A percentile compares a stretch with the other conserved stretches of the same genome.
Evolutionary conservation across 331 rosid species (phyloP).

Genomic region (Rosa hybrid): DNA sequence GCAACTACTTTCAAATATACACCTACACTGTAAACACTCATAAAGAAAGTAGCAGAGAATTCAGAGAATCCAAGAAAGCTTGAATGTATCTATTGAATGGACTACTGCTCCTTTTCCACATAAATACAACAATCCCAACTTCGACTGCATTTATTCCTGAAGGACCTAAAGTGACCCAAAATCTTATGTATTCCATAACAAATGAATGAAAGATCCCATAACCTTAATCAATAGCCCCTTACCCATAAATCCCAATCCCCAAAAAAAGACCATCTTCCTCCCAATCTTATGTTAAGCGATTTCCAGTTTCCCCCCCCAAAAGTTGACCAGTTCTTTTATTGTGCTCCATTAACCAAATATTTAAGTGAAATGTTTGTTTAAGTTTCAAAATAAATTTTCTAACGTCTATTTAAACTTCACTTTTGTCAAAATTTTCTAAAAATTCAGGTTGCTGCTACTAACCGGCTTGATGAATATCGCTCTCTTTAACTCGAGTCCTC

Average conservation of each 20-base stretch:
- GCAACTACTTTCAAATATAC: not conserved
- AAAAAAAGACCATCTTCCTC: not conserved
- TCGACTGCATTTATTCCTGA: not conserved
- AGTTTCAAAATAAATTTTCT: not conserved
- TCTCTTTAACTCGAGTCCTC: not conserved
- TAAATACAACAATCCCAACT: slow-evolving; percentile 2
- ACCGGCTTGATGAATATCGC: not conserved
- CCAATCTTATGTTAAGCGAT: not conserved
- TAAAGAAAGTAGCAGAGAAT: not conserved
- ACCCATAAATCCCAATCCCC: slow-evolving; percentile 7
- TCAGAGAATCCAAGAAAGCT: slow-evolving; percentile 42
- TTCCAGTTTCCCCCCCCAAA: not conserved
- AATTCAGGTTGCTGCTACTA: no score
- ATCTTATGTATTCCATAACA: not conserved
- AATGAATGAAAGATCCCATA: slow-evolving; percentile 7
- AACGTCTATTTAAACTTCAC: not conserved
- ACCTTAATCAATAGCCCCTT: not conserved
- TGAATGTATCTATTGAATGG: slow-evolving; percentile 29
- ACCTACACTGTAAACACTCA: not conserved
- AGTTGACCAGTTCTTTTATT: not conserved
- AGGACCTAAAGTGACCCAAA: slow-evolving; percentile 16
- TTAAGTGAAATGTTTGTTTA: not conserved
- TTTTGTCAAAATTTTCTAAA: not conserved
- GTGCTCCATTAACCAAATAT: not conserved
- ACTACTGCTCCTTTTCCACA: slow-evolving; percentile 15